These are phyloP conservation scores for Nemania bipapillata DNA, from an alignment of 2,329 filamentous ascomycete species.

Conservation along the genomic window DNA sequence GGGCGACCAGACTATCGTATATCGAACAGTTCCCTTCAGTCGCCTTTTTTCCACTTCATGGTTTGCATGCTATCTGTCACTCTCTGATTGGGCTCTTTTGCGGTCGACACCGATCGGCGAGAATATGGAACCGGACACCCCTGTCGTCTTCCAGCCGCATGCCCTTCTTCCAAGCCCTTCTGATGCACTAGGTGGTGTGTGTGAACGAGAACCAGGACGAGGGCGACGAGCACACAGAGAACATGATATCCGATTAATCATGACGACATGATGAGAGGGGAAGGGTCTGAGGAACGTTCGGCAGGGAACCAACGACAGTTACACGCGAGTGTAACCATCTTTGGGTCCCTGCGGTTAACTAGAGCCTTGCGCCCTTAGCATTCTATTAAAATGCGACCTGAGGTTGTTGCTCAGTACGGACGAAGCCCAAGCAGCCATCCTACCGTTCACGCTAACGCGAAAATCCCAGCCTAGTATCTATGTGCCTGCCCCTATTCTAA, in stretches of 20 bases:
- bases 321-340: neutral
- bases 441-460: neutral
- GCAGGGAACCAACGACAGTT: neutral
- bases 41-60: conserved; percentile 23
- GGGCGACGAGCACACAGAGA: neutral
- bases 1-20: conserved; percentile 28
- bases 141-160: neutral
- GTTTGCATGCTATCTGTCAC: neutral
- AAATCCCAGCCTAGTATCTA: neutral
- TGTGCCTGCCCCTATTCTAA: neutral
- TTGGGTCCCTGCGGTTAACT: neutral
- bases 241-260: neutral
- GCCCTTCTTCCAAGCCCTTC: conserved; percentile 11
- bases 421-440: too few relatives aligned
- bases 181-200: neutral
- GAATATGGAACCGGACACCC: neutral
- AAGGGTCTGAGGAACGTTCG: neutral
- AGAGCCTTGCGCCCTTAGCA: neutral
- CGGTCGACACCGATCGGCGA: neutral
- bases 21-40: neutral
- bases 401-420: neutral
- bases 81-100: conserved; percentile 13
- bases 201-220: neutral
- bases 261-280: neutral
- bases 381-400: conserved; percentile 19